Percentiles rank a stretch among this genome's conserved stretches.
These are phyloP conservation scores for Logfia minima DNA, from an alignment of 129 eudicot species.

Conservation along the genomic window DNA sequence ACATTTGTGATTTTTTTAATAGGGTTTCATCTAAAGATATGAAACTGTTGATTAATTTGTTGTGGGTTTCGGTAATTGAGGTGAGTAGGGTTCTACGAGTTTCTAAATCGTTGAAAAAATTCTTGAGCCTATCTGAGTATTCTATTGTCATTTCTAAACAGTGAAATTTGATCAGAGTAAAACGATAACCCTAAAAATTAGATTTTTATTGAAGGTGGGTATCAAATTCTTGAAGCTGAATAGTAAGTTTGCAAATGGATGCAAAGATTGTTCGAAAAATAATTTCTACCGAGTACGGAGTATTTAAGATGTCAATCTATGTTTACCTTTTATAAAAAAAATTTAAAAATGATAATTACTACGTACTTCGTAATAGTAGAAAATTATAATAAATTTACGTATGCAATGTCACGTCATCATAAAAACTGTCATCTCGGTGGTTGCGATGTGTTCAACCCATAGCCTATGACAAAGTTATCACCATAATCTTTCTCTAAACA, in stretches of 20 bases:
- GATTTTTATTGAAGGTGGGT: neutral
- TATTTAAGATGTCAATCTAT: too few relatives aligned
- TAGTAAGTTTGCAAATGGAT: neutral
- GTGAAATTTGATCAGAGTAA: constrained; percentile 11
- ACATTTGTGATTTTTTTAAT: constrained; percentile 25
- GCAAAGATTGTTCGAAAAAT: neutral
- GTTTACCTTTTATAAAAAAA: too few relatives aligned
- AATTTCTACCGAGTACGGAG: too few relatives aligned
- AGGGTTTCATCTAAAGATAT: constrained; percentile 37
- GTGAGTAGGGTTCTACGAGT: constrained; percentile 42
- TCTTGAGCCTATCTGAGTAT: constrained; percentile 37
- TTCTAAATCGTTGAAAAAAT: constrained; percentile 46
- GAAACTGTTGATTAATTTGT: constrained; percentile 44
- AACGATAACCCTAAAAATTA: neutral
- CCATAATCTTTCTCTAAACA: too few relatives aligned
- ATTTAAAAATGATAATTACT: too few relatives aligned
- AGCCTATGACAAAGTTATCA: too few relatives aligned
- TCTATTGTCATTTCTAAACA: constrained; percentile 10
- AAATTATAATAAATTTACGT: too few relatives aligned
- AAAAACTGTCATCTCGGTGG: too few relatives aligned
- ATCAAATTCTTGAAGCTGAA: neutral
- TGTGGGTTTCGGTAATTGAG: constrained; percentile 44
- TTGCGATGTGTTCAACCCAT: too few relatives aligned
- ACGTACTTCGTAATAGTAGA: too few relatives aligned
- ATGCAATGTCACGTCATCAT: too few relatives aligned